phyloP scores from a whole-genome alignment of 2,329 filamentous ascomycete genomes.

The Penicillium decumbens region DNA sequence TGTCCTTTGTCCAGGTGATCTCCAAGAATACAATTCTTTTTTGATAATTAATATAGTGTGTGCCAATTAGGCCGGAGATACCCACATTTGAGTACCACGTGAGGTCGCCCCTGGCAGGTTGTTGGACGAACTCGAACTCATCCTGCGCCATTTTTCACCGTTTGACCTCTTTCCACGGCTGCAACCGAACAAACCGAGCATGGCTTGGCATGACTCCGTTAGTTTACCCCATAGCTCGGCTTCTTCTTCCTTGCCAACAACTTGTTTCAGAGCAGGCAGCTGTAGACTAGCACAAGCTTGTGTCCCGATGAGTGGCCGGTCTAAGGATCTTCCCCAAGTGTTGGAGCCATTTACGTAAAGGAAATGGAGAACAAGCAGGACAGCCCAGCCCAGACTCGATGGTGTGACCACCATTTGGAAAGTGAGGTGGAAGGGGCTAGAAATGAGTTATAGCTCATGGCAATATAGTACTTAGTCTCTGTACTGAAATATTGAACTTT shows the following conservation, averaged over 20 bases:
- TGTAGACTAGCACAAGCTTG: conserved; percentile 2
- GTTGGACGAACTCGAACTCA: conserved; percentile 8
- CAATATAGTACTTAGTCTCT: neutral
- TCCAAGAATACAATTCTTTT: neutral
- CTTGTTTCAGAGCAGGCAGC: neutral
- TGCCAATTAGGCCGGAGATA: conserved; percentile 10
- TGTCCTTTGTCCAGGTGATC: conserved; percentile 8
- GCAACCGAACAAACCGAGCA: neutral
- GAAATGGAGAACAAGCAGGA: conserved; percentile 21
- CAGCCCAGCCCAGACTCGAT: conserved; percentile 7
- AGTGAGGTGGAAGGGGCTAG: conserved; percentile 1
- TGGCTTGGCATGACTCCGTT: conserved; percentile 5
- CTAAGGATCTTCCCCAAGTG: conserved; percentile 22
- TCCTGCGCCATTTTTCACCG: conserved; percentile 2
- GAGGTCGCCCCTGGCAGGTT: conserved; percentile 16
- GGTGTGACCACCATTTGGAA: conserved; percentile 6
- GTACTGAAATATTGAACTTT: too few species aligned
- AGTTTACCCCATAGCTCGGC: neutral
- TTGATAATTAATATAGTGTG: too few species aligned
- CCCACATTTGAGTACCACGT: conserved; percentile 13
- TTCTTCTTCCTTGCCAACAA: neutral
- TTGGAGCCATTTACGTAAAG: conserved; percentile 41
- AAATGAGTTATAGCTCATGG: neutral
- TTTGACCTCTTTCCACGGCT: neutral
- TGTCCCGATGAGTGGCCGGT: conserved; percentile 15